Evolutionary conservation across 352 stramenopile genomes (phyloP).

Genomic region (Globisporangium paddicum): DNA sequence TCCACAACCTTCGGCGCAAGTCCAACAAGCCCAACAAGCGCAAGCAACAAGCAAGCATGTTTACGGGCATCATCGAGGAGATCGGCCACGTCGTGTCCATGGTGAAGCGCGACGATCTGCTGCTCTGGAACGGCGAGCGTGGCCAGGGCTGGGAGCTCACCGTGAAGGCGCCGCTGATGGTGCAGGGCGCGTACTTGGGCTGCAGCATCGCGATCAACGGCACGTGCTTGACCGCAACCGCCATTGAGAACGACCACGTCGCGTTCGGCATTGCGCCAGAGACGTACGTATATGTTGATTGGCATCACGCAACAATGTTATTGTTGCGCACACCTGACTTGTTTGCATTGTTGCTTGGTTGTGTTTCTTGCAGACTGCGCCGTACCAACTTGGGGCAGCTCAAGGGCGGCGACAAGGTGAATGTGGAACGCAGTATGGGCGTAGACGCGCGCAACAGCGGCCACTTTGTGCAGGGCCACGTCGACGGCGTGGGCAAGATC

Average conservation of each 20-base stretch:
- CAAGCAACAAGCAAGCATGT: slow-evolving; percentile 59
- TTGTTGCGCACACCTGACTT: background rate
- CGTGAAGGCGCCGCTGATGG: slow-evolving; percentile 70
- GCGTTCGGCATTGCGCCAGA: slow-evolving; percentile 95
- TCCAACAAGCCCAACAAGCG: background rate
- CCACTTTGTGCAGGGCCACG: slow-evolving; percentile 98
- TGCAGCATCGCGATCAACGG: slow-evolving; percentile 98
- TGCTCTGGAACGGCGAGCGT: slow-evolving; percentile 94
- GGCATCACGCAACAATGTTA: background rate
- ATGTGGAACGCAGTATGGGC: slow-evolving; percentile 89
- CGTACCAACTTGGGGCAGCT: slow-evolving; percentile 88
- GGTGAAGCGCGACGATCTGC: slow-evolving; percentile 88
- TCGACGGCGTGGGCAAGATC: slow-evolving; percentile 94
- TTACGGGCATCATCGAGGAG: slow-evolving; percentile 99
- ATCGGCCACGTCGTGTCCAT: slow-evolving; percentile 94
- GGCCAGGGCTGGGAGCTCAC: slow-evolving; percentile 89
- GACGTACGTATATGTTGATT: slow-evolving; percentile 42
- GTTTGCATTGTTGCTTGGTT: background rate
- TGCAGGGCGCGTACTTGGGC: slow-evolving; percentile 85
- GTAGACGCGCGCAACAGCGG: slow-evolving; percentile 93
- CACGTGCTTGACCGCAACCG: slow-evolving; percentile 96
- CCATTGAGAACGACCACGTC: slow-evolving; percentile 83
- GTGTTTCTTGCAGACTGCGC: slow-evolving; percentile 45
- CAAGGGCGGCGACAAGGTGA: slow-evolving; percentile 90
- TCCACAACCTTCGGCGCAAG: background rate